Conservation (phyloP, 2,329 filamentous ascomycete species). For the Cadophora malorum region DNA sequence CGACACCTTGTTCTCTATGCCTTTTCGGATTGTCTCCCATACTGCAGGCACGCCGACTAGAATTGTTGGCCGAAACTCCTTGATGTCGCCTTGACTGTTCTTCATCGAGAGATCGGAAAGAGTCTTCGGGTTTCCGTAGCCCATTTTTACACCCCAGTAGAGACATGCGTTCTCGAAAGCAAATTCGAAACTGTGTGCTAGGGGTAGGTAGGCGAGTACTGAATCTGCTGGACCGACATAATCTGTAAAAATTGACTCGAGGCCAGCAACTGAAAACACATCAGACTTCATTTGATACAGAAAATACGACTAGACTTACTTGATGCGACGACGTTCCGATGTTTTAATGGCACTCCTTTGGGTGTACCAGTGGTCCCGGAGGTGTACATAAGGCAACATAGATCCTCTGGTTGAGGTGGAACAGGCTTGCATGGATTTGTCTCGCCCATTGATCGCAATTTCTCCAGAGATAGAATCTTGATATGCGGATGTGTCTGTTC, state of each 20-base stretch:
- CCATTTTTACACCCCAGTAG: constrained; percentile 88
- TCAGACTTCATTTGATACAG: not conserved
- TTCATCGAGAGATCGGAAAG: constrained; percentile 84
- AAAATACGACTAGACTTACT: constrained; percentile 54
- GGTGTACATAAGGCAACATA: constrained; percentile 86
- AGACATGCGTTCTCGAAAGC: constrained; percentile 90
- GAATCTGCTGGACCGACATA: constrained; percentile 79
- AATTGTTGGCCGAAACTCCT: constrained; percentile 85
- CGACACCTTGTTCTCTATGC: constrained; percentile 80
- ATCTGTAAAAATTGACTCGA: constrained; percentile 76
- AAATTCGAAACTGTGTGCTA: constrained; percentile 95
- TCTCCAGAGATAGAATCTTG: constrained; percentile 57
- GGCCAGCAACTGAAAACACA: constrained; percentile 69
- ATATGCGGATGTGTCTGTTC: constrained; percentile 61
- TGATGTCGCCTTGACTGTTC: constrained; percentile 92
- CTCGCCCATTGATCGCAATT: constrained; percentile 53
- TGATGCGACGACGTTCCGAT: constrained; percentile 82
- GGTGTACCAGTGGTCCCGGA: constrained; percentile 89
- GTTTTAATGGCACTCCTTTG: constrained; percentile 87
- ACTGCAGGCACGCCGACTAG: constrained; percentile 94
- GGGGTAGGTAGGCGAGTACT: constrained; percentile 87
- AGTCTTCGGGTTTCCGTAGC: constrained; percentile 89
- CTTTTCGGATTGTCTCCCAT: constrained; percentile 97
- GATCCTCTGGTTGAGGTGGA: constrained; percentile 75
- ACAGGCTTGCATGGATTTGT: constrained; percentile 73